Percentiles rank a stretch among this genome's conserved stretches.
Conservation (phyloP, 1,284 basidiomycete genomes). For the Ganoderma resinaceum region DNA sequence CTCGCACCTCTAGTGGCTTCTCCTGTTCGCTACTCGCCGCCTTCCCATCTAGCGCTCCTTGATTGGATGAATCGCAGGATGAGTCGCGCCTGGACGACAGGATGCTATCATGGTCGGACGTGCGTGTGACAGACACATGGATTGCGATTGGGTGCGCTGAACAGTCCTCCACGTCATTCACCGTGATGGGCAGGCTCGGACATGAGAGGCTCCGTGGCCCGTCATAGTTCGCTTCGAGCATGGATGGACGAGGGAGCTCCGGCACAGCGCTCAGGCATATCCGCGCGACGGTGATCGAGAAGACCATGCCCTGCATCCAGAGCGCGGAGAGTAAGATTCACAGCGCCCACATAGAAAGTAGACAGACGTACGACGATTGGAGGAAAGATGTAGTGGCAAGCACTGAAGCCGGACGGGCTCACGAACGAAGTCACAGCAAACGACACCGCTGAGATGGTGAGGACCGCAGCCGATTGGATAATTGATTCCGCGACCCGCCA, state of each 20-base stretch:
- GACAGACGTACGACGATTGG: constrained; percentile 22
- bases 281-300: constrained; percentile 25
- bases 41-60: not conserved
- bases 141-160: constrained; percentile 23
- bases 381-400: constrained; percentile 27
- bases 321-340: too few species aligned
- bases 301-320: constrained; percentile 15
- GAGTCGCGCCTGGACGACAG: constrained; percentile 11
- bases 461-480: constrained; percentile 28
- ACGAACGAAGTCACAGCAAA: constrained; percentile 26
- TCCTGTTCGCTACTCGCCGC: too few species aligned
- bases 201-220: not conserved
- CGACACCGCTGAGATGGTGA: constrained; percentile 24
- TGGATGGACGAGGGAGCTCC: constrained; percentile 12
- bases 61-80: not conserved
- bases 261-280: constrained; percentile 22
- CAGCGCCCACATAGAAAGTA: not conserved
- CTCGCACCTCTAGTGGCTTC: not conserved
- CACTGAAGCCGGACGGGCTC: constrained; percentile 26
- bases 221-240: not conserved
- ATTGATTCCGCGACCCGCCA: constrained; percentile 27
- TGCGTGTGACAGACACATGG: constrained; percentile 27
- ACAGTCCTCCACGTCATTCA: not conserved
- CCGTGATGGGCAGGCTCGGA: constrained; percentile 1
- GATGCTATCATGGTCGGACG: constrained; percentile 18